Percentiles rank a stretch among this genome's conserved stretches.
phyloP scores from a whole-genome alignment of 2,329 filamentous ascomycete species.

The Monosporascus sp. region DNA sequence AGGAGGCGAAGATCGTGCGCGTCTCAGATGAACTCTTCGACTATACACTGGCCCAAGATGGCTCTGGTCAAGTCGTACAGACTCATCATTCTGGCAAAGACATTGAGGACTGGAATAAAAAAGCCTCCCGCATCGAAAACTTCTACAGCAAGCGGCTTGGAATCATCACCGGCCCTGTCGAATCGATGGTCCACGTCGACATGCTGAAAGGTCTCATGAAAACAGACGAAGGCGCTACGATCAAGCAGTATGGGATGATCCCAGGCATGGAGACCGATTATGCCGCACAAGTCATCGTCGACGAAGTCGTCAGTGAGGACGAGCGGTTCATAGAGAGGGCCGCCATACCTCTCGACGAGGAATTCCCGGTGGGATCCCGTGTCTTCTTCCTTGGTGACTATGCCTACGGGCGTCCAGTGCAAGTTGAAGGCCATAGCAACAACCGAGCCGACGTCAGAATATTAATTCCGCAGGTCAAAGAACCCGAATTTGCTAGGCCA shows the following conservation, averaged over 20 bases:
- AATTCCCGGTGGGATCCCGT: slow-evolving; percentile 76
- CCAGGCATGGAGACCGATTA: slow-evolving; percentile 83
- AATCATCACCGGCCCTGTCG: slow-evolving; percentile 78
- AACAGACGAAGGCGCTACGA: slow-evolving; percentile 80
- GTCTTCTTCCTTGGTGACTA: slow-evolving; percentile 94
- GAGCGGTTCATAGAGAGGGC: slow-evolving; percentile 86
- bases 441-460: slow-evolving; percentile 76
- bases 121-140: slow-evolving; percentile 75
- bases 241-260: slow-evolving; percentile 89
- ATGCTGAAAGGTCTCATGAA: slow-evolving; percentile 89
- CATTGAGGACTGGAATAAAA: slow-evolving; percentile 78
- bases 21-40: slow-evolving; percentile 93
- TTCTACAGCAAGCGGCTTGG: slow-evolving; percentile 88
- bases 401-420: slow-evolving; percentile 85
- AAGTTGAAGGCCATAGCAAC: slow-evolving; percentile 67
- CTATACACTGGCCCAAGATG: slow-evolving; percentile 66
- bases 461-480: slow-evolving; percentile 64
- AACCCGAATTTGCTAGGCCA: slow-evolving; percentile 73
- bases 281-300: slow-evolving; percentile 85
- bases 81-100: slow-evolving; percentile 69
- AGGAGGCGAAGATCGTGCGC: slow-evolving; percentile 83
- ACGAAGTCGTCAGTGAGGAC: slow-evolving; percentile 85
- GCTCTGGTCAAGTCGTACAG: slow-evolving; percentile 55
- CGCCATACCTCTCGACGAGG: slow-evolving; percentile 83
- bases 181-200: slow-evolving; percentile 85